phyloP scores from a whole-genome alignment of 768 basidiomycete genomes.

The Phaeotremella skinneri region DNA sequence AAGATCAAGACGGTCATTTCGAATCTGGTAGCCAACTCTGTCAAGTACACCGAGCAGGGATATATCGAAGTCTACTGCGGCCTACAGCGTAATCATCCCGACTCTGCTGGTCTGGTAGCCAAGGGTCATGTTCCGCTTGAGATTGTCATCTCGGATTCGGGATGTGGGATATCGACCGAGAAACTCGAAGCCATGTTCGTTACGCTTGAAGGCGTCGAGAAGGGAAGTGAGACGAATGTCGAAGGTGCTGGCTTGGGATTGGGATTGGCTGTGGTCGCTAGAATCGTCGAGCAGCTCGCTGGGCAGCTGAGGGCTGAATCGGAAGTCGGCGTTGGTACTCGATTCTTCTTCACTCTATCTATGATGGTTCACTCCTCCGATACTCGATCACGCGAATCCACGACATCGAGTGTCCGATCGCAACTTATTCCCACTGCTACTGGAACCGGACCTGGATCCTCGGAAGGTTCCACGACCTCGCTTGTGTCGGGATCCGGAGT shows the following conservation, averaged over 20 bases:
- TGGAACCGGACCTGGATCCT: conserved; percentile 54
- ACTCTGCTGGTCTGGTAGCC: conserved; percentile 3
- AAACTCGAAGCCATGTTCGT: conserved; percentile 75
- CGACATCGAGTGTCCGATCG: neutral
- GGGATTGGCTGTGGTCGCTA: conserved; percentile 74
- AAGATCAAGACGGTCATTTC: conserved; percentile 75
- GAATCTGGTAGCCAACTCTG: conserved; percentile 74
- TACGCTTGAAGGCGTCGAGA: conserved; percentile 73
- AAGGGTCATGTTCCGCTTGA: conserved; percentile 57
- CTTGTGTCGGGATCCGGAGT: conserved; percentile 5
- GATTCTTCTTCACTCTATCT: conserved; percentile 64
- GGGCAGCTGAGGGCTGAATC: conserved; percentile 79
- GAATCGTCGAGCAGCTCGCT: conserved; percentile 73
- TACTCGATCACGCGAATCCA: neutral
- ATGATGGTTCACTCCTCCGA: conserved; percentile 26
- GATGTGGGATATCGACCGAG: conserved; percentile 64
- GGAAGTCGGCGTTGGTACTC: conserved; percentile 63
- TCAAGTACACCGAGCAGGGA: conserved; percentile 69
- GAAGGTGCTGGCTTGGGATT: conserved; percentile 56
- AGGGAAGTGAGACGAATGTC: conserved; percentile 1
- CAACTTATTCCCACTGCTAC: neutral
- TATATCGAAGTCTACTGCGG: conserved; percentile 63
- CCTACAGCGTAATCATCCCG: conserved; percentile 50
- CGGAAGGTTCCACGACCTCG: neutral
- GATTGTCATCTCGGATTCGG: conserved; percentile 69